These are phyloP conservation scores for Phytophthora kernoviae DNA, from an alignment of 352 stramenopile genomes.

Conservation along the genomic window DNA sequence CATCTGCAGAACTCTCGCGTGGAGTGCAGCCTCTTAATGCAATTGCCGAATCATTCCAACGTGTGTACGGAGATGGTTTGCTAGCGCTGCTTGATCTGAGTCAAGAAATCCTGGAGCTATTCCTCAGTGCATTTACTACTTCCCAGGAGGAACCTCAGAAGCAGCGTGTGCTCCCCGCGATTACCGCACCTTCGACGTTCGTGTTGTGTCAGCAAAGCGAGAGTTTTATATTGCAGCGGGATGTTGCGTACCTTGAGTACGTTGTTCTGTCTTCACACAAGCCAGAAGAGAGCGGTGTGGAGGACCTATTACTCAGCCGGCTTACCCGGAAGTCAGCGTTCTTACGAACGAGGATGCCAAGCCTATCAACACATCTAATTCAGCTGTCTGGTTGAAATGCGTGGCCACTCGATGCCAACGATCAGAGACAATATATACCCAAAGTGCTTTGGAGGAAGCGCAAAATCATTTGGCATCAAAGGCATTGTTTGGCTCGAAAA, in stretches of 20 bases:
- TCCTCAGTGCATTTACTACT: conserved; percentile 39
- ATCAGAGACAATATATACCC: conserved; percentile 22
- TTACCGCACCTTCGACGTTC: conserved; percentile 49
- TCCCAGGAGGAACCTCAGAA: conserved; percentile 22
- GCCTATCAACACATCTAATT: not conserved
- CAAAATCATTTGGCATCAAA: conserved; percentile 55
- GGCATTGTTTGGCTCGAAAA: conserved; percentile 44
- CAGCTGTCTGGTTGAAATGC: conserved; percentile 37
- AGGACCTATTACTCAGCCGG: conserved; percentile 38
- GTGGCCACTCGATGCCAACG: conserved; percentile 33
- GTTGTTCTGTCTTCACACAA: conserved; percentile 40
- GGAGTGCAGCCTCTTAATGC: conserved; percentile 46
- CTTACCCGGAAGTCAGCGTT: conserved; percentile 25
- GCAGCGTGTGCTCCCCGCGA: conserved; percentile 43
- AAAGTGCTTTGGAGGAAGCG: conserved; percentile 46
- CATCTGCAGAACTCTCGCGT: conserved; percentile 67
- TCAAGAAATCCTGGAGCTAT: conserved; percentile 35
- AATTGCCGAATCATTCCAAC: conserved; percentile 62
- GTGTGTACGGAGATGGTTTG: conserved; percentile 66
- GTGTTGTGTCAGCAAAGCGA: conserved; percentile 66
- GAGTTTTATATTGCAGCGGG: conserved; percentile 53
- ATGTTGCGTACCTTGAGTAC: conserved; percentile 70
- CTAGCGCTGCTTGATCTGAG: conserved; percentile 50
- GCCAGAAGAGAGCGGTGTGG: conserved; percentile 7
- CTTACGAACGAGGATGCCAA: not conserved